Base-by-base conservation (phyloP, 2,329 filamentous ascomycete species). In the Colletotrichum costaricense region DNA sequence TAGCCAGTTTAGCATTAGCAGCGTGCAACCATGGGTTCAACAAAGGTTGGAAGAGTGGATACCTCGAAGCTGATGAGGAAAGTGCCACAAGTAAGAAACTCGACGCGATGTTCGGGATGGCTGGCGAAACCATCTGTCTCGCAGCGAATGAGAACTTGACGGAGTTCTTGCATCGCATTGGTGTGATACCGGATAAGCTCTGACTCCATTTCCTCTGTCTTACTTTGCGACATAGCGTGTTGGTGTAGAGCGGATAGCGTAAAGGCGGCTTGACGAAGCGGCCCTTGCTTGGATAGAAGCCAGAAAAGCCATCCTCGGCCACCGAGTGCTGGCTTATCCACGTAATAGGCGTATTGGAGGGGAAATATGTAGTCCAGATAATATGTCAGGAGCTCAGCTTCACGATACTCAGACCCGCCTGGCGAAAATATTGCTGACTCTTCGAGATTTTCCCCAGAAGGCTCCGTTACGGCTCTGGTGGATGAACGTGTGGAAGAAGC, bases 341-440 rank as follows among this genome's bases (percentile, higher is more conserved):
- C 73, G 12, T 80, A 79, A 42, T 77, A 79, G 0, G 77, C 74
- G 38, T 77, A 80, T 38, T 80, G 77, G 0, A 79, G 65, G 0
- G 77, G 78, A 35, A 80, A 79, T 16, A 80, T 78, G 33, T 79
- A 78, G 35, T 80, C 78, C 5, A 80, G 58, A 58, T 79, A 80
- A 30, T 80, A 76, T 12, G 79, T 75, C 4, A 80, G 67, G 6
- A 79, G 76, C 54, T 80, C 77, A 2, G 78, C 76, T 59, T 80
- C 78, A 26, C 78, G 52, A n/a, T 63, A 67, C 33, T 67, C 69
- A 1, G 63, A 67, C 4, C 56, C 33, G 12, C 14, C 42, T 4
- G 42, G 38, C 5, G 42, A 22, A 16, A 28, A 22, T 16, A 33
- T 19, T 8, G 74, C 56, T 75, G 74, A 4, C 55, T 60, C 22